Evolutionary conservation across 768 basidiomycete genomes (phyloP).

Genomic region (Exsudoporus frostii): DNA sequence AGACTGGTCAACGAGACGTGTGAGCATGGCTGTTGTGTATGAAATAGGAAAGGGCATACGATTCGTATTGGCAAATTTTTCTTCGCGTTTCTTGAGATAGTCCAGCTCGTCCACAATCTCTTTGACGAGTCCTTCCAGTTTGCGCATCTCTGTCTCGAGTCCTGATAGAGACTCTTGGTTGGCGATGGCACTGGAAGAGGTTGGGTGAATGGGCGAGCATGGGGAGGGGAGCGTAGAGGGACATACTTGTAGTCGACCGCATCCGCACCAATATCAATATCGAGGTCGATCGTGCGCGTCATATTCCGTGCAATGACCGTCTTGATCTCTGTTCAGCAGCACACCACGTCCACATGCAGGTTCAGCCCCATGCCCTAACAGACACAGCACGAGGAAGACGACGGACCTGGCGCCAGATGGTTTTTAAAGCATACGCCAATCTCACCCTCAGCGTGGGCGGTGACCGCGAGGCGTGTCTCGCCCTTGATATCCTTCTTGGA

Average conservation of each 20-base stretch:
- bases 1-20: constrained; percentile 48
- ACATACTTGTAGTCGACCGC: constrained; percentile 98
- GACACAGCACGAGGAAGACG: background rate
- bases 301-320: constrained; percentile 47
- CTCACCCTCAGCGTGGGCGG: constrained; percentile 89
- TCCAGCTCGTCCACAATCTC: constrained; percentile 93
- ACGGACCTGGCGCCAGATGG: constrained; percentile 61
- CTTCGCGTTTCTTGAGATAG: constrained; percentile 89
- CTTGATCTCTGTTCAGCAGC: constrained; percentile 38
- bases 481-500: constrained; percentile 84
- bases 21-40: background rate
- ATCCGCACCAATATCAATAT: constrained; percentile 97
- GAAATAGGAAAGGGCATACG: constrained; percentile 47
- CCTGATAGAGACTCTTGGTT: constrained; percentile 96
- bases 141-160: constrained; percentile 97
- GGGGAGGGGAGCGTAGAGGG: background rate
- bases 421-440: constrained; percentile 96
- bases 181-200: constrained; percentile 78
- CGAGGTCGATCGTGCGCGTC: constrained; percentile 79
- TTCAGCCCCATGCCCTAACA: background rate
- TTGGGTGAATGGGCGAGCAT: background rate
- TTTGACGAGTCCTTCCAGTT: constrained; percentile 90
- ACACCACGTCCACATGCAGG: background rate
- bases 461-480: constrained; percentile 91
- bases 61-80: constrained; percentile 84